Base-by-base conservation (phyloP, 106 monocot species). In the Platanthera zijinensis region DNA sequence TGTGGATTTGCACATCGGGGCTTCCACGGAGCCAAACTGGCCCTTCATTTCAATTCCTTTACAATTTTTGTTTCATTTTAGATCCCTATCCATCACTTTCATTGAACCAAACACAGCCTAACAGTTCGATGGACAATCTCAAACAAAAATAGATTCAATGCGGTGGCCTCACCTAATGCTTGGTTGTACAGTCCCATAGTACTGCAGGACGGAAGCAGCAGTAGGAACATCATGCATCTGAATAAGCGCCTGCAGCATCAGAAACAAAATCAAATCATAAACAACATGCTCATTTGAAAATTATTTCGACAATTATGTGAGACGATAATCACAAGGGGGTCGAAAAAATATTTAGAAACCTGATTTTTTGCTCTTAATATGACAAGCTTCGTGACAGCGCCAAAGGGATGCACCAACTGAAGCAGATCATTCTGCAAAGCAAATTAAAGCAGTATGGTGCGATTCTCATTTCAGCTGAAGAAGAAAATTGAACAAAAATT, bases 141-240 rank as follows among this genome's bases (percentile, higher is more conserved):
- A 48, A 48, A 51, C 19, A 57, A 51, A 79, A 72, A 51, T 17
- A 73, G 7, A 11, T 61, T 61, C 32, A 67, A 7, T 52, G 49
- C 5, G 22, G 11, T 12, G 48, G 21, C 5, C 6, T 46, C 54
- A 93, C 93, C 90, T 90, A 53, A 93, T 79, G 66, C 88, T 93
- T 13, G 93, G 93, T 75, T 93, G 93, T 39, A 90, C 83, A 62
- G 48, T 82, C 5, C 78, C 63, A 69, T 93, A 93, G 64, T 93
- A 93, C 39, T 93, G 87, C 50, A 93, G 62, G 4, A 77, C 86
- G 76, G 51, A 86, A 75, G 83, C 80, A 73, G 93, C 85, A 6
- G 90, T 82, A 57, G 79, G 10, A 48, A 90, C 59, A 79, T 93
- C 93, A 66, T 93, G 80, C 93, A 93, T 93, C 75, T 93, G 93